Conservation (phyloP, 176 grass and related monocot species). For the Eremochloa ophiuroides region DNA sequence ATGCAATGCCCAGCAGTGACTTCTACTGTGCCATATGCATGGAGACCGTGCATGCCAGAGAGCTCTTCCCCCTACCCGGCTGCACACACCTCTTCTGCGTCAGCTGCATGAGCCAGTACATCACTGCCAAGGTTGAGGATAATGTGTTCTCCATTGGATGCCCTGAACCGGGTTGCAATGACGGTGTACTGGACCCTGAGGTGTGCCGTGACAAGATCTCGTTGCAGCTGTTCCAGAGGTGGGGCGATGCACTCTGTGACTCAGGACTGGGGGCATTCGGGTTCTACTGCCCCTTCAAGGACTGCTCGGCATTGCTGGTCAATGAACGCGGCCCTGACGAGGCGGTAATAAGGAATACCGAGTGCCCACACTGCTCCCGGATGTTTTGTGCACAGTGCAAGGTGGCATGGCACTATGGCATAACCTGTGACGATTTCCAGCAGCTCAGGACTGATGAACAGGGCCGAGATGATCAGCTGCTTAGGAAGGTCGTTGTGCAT, state of each 20-base stretch:
- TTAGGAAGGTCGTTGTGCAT: conserved; percentile 43
- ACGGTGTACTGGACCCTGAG: conserved; percentile 37
- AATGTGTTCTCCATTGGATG: conserved; percentile 40
- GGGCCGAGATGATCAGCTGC: conserved; percentile 45
- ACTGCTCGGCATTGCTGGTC: conserved; percentile 52
- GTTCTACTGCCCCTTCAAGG: conserved; percentile 68
- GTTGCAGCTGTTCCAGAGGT: conserved; percentile 27
- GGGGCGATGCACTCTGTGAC: conserved; percentile 51
- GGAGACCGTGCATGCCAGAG: conserved; percentile 11
- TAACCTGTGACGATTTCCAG: conserved; percentile 43
- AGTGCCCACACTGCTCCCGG: conserved; percentile 59
- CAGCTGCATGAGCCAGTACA: conserved; percentile 51
- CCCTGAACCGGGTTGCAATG: conserved; percentile 32
- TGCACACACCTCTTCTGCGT: conserved; percentile 60
- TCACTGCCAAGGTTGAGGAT: conserved; percentile 46
- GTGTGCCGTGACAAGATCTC: conserved; percentile 45
- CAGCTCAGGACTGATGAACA: conserved; percentile 41
- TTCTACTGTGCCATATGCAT: conserved; percentile 66
- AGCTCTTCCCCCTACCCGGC: conserved; percentile 29
- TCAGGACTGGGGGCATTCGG: conserved; percentile 23
- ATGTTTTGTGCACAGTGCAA: conserved; percentile 62
- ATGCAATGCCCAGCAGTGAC: not conserved
- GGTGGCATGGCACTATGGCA: conserved; percentile 59
- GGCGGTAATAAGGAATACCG: not conserved
- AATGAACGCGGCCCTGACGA: conserved; percentile 17